Percentiles rank a stretch among this genome's conserved stretches.
These are phyloP conservation scores for Myxozyma vanderwaltii DNA, from an alignment of 805 yeast species.

Conservation along the genomic window DNA sequence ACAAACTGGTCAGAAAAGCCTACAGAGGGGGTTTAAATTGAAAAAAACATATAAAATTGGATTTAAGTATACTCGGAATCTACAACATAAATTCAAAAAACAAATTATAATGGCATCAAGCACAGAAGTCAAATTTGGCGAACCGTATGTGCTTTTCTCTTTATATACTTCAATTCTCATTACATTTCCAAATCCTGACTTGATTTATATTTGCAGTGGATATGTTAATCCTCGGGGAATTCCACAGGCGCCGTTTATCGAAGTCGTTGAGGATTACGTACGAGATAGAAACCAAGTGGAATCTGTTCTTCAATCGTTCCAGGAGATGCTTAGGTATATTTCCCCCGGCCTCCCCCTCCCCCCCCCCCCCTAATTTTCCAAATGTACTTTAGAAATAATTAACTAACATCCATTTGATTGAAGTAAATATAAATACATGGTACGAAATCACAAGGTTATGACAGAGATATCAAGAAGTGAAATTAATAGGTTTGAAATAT, in stretches of 20 bases:
- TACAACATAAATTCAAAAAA: too few species aligned
- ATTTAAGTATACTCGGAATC: too few species aligned
- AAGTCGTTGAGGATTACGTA: constrained; percentile 73
- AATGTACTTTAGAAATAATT: background rate
- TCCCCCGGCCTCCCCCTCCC: too few species aligned
- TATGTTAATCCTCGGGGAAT: constrained; percentile 85
- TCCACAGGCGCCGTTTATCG: constrained; percentile 94
- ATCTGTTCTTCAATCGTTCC: constrained; percentile 68
- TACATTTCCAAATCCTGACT: background rate
- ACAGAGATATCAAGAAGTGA: too few species aligned
- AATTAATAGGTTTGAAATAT: too few species aligned
- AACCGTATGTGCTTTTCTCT: constrained; percentile 3
- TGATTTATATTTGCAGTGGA: constrained; percentile 9
- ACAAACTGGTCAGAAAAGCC: too few species aligned
- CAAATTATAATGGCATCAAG: background rate
- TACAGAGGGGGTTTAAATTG: background rate
- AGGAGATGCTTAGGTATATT: constrained; percentile 68
- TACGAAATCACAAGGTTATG: constrained; percentile 52
- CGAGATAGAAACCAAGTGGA: constrained; percentile 72
- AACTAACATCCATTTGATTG: background rate
- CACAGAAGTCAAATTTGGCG: constrained; percentile 10
- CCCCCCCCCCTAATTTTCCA: too few species aligned
- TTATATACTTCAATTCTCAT: background rate
- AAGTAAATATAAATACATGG: constrained; percentile 84
- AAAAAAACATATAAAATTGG: too few species aligned